phyloP scores from a whole-genome alignment of 176 grass and related monocot genomes.

The Calamus simplicifolius region DNA sequence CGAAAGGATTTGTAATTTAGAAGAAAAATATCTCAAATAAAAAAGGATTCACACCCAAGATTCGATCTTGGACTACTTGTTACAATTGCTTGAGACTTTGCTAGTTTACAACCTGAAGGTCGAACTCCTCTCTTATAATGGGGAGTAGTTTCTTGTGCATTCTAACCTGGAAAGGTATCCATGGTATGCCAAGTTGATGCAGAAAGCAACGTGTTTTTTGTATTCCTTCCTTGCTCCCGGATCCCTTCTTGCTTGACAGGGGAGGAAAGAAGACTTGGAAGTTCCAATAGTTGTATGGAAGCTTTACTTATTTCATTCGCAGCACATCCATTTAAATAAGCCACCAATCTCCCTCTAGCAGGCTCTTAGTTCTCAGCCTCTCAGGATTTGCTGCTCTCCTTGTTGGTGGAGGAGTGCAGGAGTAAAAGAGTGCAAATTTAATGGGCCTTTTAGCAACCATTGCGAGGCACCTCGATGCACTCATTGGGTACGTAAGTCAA shows the following conservation, averaged over 20 bases:
- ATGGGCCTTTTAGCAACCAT: conserved; percentile 75
- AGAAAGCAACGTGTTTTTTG: neutral
- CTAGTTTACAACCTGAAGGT: no score
- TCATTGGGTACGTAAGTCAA: conserved; percentile 58
- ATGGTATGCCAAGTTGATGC: no score
- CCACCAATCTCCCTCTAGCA: no score
- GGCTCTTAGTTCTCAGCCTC: no score
- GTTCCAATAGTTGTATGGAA: conserved; percentile 37
- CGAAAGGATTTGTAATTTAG: no score
- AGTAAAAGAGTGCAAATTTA: conserved; percentile 8
- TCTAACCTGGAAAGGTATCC: no score
- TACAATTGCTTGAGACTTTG: no score
- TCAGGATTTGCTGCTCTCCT: conserved; percentile 6
- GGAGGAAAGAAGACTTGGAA: conserved; percentile 63
- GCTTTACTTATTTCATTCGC: conserved; percentile 43
- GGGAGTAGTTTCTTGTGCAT: no score
- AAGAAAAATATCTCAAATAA: no score
- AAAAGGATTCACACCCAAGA: no score
- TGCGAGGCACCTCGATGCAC: conserved; percentile 59
- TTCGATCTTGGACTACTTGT: no score
- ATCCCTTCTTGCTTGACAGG: conserved; percentile 61
- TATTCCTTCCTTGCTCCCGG: conserved; percentile 7
- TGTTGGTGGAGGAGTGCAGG: neutral
- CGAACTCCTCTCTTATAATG: no score
- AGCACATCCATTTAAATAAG: conserved; percentile 9